Conservation (phyloP, 768 basidiomycete species). For the Collybia mongolica region DNA sequence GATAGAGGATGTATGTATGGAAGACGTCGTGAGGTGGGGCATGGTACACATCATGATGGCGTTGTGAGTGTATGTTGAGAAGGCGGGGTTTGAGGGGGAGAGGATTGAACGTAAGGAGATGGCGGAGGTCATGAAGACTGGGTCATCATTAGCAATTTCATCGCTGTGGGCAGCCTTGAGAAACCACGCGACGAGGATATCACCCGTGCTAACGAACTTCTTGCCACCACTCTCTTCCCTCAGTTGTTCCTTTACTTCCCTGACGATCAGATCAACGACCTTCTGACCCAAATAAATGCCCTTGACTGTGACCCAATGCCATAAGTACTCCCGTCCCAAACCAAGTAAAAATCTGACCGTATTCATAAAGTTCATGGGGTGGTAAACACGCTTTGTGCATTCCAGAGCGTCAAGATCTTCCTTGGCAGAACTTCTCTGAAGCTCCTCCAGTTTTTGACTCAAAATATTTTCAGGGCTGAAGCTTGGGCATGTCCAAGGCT, state of each 20-base stretch:
- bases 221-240: background rate
- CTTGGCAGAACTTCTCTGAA: background rate
- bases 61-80: background rate
- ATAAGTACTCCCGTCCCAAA: constrained; percentile 1
- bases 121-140: no score
- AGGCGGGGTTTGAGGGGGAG: background rate
- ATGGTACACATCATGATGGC: constrained; percentile 7
- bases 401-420: background rate
- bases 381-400: background rate
- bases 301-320: background rate
- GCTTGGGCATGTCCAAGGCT: background rate
- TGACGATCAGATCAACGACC: background rate
- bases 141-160: background rate
- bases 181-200: constrained; percentile 6
- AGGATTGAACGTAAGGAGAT: background rate
- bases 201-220: constrained; percentile 2
- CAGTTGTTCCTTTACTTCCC: background rate
- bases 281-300: background rate
- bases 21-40: constrained; percentile 1
- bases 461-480: constrained; percentile 1
- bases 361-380: background rate
- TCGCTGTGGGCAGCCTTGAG: background rate
- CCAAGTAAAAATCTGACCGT: background rate
- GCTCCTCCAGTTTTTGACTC: constrained; percentile 1
- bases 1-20: constrained; percentile 1